A percentile compares a stretch with the other conserved stretches of the same genome.
These are phyloP conservation scores for Diaporthe citrichinensis DNA, from an alignment of 2,329 filamentous ascomycete genomes.

Conservation along the genomic window DNA sequence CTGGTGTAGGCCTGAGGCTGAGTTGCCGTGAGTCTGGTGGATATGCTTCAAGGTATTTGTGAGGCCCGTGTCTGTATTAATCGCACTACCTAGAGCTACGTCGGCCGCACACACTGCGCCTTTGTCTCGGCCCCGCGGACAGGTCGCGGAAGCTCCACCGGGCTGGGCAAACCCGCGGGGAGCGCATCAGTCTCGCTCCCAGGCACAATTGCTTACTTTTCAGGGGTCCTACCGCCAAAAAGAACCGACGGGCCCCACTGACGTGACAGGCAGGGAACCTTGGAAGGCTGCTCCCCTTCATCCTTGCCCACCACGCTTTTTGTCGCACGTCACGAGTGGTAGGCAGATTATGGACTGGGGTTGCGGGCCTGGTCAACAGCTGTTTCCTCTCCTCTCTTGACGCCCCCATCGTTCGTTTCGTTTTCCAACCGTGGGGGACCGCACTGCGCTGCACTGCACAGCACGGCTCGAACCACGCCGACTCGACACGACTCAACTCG, in stretches of 20 bases:
- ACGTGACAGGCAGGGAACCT: slow-evolving; percentile 22
- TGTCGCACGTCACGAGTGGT: slow-evolving; percentile 21
- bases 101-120: too few relatives aligned
- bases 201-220: slow-evolving; percentile 13
- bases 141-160: slow-evolving; percentile 13
- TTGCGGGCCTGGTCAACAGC: slow-evolving; percentile 18
- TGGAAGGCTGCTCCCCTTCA: neutral
- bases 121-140: slow-evolving; percentile 18
- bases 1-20: slow-evolving; percentile 42
- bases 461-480: neutral
- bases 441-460: neutral
- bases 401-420: neutral
- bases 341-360: slow-evolving; percentile 10
- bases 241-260: slow-evolving; percentile 10
- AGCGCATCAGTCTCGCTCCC: slow-evolving; percentile 11
- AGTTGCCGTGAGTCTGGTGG: neutral
- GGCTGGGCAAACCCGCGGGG: slow-evolving; percentile 30
- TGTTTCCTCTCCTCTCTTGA: slow-evolving; percentile 3
- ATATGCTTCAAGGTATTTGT: neutral
- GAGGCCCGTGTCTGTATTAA: neutral
- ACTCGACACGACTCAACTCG: neutral
- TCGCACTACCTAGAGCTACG: neutral
- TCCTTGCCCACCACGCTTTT: slow-evolving; percentile 20
- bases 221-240: slow-evolving; percentile 23
- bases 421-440: neutral